Conservation (phyloP, 768 basidiomycete genomes). For the Crassisporium funariophilum region DNA sequence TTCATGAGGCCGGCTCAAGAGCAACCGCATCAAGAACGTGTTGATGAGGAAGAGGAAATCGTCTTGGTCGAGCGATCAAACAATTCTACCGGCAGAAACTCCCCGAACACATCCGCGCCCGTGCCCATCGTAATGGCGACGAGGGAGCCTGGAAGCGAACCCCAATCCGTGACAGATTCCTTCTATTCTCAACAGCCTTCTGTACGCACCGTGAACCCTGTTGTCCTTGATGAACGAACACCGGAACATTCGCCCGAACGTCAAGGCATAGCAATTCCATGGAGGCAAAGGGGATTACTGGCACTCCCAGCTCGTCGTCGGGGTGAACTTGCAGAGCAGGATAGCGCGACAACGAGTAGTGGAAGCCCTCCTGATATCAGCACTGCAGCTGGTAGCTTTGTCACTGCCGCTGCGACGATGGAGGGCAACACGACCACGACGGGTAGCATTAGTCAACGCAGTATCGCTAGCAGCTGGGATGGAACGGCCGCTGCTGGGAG, state of each 20-base stretch:
- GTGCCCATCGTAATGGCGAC: slow-evolving; percentile 3
- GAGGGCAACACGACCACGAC: slow-evolving; percentile 56
- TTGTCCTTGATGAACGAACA: not conserved
- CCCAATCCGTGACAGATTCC: slow-evolving; percentile 16
- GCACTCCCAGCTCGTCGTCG: slow-evolving; percentile 24
- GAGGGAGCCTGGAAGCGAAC: slow-evolving; percentile 7
- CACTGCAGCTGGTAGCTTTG: slow-evolving; percentile 68
- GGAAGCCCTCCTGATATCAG: slow-evolving; percentile 62
- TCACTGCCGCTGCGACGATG: slow-evolving; percentile 65
- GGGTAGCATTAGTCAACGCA: slow-evolving; percentile 44
- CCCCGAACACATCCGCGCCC: slow-evolving; percentile 2
- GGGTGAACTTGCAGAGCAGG: slow-evolving; percentile 15
- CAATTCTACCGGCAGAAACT: slow-evolving; percentile 2
- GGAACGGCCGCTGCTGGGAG: slow-evolving; percentile 10
- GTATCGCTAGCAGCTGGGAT: slow-evolving; percentile 49
- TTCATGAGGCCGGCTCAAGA: slow-evolving; percentile 36
- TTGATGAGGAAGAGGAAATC: slow-evolving; percentile 20
- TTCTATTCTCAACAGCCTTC: slow-evolving; percentile 24
- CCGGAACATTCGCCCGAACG: slow-evolving; percentile 17
- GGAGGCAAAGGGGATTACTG: slow-evolving; percentile 20
- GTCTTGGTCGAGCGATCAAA: slow-evolving; percentile 6
- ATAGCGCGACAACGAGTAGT: slow-evolving; percentile 24
- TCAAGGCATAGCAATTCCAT: slow-evolving; percentile 26
- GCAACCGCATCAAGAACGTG: slow-evolving; percentile 24
- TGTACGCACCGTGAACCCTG: slow-evolving; percentile 20